These are phyloP conservation scores for Sclerotinia nivalis DNA, from an alignment of 2,329 filamentous ascomycete genomes.

Conservation along the genomic window DNA sequence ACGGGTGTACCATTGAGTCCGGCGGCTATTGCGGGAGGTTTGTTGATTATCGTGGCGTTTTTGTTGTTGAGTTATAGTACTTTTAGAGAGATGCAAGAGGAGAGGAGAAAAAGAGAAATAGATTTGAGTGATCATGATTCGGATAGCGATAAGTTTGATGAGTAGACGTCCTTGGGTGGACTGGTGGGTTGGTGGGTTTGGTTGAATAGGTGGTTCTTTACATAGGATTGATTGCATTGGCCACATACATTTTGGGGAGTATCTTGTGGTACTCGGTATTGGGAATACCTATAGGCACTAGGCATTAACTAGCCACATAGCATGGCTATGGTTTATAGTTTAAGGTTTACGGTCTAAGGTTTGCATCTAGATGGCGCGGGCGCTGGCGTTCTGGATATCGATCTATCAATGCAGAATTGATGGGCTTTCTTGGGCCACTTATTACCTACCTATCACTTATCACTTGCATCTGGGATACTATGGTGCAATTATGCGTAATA, in stretches of 20 bases:
- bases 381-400: constrained; percentile 6
- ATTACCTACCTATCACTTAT: no score
- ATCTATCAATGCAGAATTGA: not conserved
- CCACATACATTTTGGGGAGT: not conserved
- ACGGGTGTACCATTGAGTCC: constrained; percentile 74
- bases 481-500: not conserved
- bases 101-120: constrained; percentile 61
- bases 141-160: constrained; percentile 48
- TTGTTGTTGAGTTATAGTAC: constrained; percentile 86
- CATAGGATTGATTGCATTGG: not conserved
- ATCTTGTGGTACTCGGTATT: not conserved
- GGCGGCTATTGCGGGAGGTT: constrained; percentile 77
- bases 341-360: no score
- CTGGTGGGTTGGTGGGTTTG: not conserved
- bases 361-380: constrained; percentile 15
- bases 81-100: constrained; percentile 89
- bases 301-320: not conserved
- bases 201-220: not conserved
- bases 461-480: not conserved
- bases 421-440: not conserved
- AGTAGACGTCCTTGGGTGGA: constrained; percentile 26
- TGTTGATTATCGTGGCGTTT: constrained; percentile 87
- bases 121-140: constrained; percentile 44
- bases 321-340: not conserved
- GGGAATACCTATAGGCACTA: not conserved